Conservation (phyloP, 257 asterid species). For the Solanum stenotomum region DNA sequence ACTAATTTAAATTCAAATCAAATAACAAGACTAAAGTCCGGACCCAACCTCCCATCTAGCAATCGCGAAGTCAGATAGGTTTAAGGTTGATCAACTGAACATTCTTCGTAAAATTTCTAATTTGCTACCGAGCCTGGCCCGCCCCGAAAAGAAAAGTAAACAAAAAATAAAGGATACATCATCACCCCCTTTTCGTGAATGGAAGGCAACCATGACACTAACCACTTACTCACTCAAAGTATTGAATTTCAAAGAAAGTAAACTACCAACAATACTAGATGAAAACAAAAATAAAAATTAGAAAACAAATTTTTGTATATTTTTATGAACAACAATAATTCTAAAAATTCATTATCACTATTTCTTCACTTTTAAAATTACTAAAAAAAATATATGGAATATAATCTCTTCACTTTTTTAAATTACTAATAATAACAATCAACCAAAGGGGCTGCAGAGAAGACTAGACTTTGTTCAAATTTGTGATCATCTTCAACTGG, state of each 20-base stretch:
- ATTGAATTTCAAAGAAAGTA: slow-evolving; percentile 24
- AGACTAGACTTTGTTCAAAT: slow-evolving; percentile 10
- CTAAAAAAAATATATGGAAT: neutral
- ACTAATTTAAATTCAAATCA: neutral
- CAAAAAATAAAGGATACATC: slow-evolving; percentile 12
- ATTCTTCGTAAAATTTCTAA: neutral
- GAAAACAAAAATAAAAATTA: neutral
- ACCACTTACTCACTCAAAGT: slow-evolving; percentile 36
- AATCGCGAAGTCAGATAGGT: neutral
- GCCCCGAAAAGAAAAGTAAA: neutral
- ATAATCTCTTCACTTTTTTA: neutral
- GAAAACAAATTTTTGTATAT: neutral
- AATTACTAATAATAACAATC: slow-evolving; percentile 1
- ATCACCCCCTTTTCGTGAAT: slow-evolving; percentile 68
- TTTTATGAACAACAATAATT: neutral
- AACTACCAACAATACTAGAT: slow-evolving; percentile 3
- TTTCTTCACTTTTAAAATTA: neutral
- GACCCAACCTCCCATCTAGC: neutral
- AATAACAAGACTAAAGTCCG: neutral
- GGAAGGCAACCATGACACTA: slow-evolving; percentile 62
- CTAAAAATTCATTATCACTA: neutral
- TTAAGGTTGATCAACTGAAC: neutral
- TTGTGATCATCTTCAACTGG: slow-evolving; percentile 6
- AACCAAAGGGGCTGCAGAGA: slow-evolving; percentile 3
- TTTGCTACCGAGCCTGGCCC: neutral